Evolutionary conservation across 2,329 filamentous ascomycete genomes (phyloP).

Genomic region (Colletotrichum scovillei): DNA sequence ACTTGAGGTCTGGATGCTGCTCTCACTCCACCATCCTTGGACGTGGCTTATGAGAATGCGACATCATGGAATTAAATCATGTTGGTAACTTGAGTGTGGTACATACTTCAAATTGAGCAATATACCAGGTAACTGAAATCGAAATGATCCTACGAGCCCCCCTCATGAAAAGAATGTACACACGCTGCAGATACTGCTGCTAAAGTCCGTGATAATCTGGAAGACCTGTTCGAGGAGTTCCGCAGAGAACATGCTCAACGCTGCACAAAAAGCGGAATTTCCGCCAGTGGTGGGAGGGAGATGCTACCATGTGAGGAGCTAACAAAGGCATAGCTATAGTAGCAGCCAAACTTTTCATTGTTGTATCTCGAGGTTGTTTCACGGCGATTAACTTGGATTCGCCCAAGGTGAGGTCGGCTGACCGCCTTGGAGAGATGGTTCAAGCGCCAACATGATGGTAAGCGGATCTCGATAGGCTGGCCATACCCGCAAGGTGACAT

Average conservation of each 20-base stretch:
- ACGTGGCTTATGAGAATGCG: background rate
- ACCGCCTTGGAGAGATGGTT: too few relatives aligned
- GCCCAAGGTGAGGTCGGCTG: too few relatives aligned
- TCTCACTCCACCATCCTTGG: background rate
- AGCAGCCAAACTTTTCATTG: too few relatives aligned
- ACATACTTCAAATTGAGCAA: background rate
- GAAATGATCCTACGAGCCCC: background rate
- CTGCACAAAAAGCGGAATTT: conserved; percentile 66
- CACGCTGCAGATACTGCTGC: conserved; percentile 61
- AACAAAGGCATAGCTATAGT: too few relatives aligned
- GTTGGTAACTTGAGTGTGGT: background rate
- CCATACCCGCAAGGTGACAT: background rate
- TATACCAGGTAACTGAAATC: background rate
- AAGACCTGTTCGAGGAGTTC: conserved; percentile 82
- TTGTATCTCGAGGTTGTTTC: background rate
- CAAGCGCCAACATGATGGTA: background rate
- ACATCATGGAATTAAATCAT: background rate
- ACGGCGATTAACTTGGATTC: background rate
- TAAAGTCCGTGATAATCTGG: conserved; percentile 75
- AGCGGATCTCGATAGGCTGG: background rate
- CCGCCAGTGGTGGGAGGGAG: conserved; percentile 64
- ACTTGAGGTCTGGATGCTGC: background rate
- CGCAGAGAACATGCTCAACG: conserved; percentile 72
- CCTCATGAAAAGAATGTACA: background rate
- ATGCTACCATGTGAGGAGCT: conserved; percentile 57